These are phyloP conservation scores for Halenospora varia DNA, from an alignment of 495 filamentous ascomycete species.

Conservation along the genomic window DNA sequence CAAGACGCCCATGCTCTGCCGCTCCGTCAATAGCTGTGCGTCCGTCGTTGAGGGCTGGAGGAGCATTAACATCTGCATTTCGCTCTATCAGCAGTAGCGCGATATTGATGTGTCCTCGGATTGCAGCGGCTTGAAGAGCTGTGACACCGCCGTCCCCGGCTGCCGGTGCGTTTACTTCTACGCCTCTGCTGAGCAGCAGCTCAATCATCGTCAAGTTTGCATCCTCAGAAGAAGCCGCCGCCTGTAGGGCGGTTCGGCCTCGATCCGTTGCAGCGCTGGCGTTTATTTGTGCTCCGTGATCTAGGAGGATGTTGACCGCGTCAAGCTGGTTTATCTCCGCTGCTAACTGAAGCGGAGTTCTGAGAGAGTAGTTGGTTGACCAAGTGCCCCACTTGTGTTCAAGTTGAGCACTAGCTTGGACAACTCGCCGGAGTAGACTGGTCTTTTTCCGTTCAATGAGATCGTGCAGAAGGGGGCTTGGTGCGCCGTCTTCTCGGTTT, in stretches of 20 bases:
- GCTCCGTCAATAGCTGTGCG: slow-evolving; percentile 40
- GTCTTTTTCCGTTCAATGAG: too few species aligned
- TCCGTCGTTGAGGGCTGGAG: slow-evolving; percentile 24
- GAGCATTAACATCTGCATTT: slow-evolving; percentile 29
- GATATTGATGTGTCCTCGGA: slow-evolving; percentile 14
- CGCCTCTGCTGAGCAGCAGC: slow-evolving; percentile 26
- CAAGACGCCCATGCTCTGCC: slow-evolving; percentile 35
- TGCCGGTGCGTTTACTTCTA: slow-evolving; percentile 27
- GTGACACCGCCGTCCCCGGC: slow-evolving; percentile 20
- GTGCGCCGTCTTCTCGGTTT: too few species aligned
- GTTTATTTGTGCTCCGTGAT: too few species aligned
- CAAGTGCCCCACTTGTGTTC: too few species aligned
- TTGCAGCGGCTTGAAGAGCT: slow-evolving; percentile 18
- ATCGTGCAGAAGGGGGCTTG: too few species aligned
- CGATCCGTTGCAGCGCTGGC: too few species aligned
- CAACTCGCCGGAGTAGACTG: too few species aligned
- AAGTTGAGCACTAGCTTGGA: too few species aligned
- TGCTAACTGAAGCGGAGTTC: too few species aligned
- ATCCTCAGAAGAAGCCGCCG: slow-evolving; percentile 14
- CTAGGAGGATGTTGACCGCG: too few species aligned
- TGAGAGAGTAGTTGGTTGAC: too few species aligned
- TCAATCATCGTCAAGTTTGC: slow-evolving; percentile 21
- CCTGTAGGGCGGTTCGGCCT: slow-evolving; percentile 12
- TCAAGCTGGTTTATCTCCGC: too few species aligned
- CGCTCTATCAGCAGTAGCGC: slow-evolving; percentile 28